Base-by-base conservation (phyloP, 2,329 filamentous ascomycete genomes). In the Capronia americana region DNA sequence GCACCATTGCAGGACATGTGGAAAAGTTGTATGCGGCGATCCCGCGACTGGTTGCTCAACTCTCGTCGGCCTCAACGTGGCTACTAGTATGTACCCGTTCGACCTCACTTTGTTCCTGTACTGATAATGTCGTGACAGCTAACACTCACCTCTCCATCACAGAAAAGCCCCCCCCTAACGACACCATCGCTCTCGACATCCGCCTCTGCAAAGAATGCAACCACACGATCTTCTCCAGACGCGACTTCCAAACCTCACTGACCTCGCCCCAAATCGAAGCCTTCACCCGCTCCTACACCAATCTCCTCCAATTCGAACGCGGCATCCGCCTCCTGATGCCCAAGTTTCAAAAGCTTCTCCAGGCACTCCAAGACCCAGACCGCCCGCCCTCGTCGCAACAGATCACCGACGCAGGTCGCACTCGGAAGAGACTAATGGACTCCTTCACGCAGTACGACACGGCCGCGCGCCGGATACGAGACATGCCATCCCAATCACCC, bases 1-100 rank as follows among this genome's bases (percentile, higher is more conserved):
- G 71, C 95, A 98, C 77, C 95, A 99, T 78, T 99, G 95, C 78
- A 87, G 95, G 62, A 90, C 96, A 78, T 99, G 95, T 74, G 95
- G 95, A 3, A 87, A 90, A 51, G 93, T 99, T 0, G 92, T 99
- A 0, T 99, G 95, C 75, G 92, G 92, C 12, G 95, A 99, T 77
- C 87, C 87, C 0, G 85, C 87, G 64, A 99, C 95, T 0, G 88
- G 80, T 3, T 99, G 95, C 77, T 99, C 95, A 0, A 87, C 83
- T 8, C 92, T 97, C 72, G 85, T 99, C 61, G 91, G 90, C 4
- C 80, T 99, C 51, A 92, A 91, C 73, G 89, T 98, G 20, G 84
- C 89, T 74, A 80, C 85, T 74, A 80, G 87, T 88, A 83, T 78
- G 86, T 79, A 55, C 24, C 38, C 30, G 23, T 20, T 41, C 11